A percentile compares a stretch with the other conserved stretches of the same genome.
These are phyloP conservation scores for Lachancea dasiensis DNA, from an alignment of 805 yeast species.

Conservation along the genomic window DNA sequence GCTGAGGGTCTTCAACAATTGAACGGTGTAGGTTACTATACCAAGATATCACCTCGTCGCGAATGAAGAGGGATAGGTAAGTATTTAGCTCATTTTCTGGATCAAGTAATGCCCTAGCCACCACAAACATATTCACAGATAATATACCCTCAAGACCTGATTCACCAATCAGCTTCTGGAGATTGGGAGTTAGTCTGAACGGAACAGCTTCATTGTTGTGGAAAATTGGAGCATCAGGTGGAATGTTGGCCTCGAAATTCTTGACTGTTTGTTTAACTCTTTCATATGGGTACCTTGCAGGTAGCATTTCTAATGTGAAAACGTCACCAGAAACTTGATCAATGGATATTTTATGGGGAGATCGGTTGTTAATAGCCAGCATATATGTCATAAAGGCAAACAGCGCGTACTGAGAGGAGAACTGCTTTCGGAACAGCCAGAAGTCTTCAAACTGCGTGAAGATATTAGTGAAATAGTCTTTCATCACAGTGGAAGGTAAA, in stretches of 20 bases:
- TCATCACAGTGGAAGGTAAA: conserved; percentile 79
- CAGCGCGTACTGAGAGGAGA: conserved; percentile 90
- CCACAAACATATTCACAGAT: conserved; percentile 74
- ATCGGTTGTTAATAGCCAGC: conserved; percentile 89
- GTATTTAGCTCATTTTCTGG: conserved; percentile 91
- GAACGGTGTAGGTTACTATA: conserved; percentile 82
- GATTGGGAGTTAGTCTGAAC: conserved; percentile 91
- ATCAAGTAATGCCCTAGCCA: conserved; percentile 83
- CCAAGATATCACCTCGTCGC: conserved; percentile 96
- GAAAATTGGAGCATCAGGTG: conserved; percentile 65
- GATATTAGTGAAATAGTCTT: conserved; percentile 63
- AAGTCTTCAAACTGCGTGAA: conserved; percentile 84
- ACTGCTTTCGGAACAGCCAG: conserved; percentile 95
- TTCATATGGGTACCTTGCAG: conserved; percentile 62
- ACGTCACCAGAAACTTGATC: conserved; percentile 79
- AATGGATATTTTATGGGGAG: conserved; percentile 87
- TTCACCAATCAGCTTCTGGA: conserved; percentile 90
- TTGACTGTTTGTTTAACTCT: conserved; percentile 36
- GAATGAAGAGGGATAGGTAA: conserved; percentile 84
- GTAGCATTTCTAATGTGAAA: conserved; percentile 93
- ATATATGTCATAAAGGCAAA: conserved; percentile 87
- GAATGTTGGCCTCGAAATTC: conserved; percentile 34
- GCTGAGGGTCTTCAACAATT: conserved; percentile 73
- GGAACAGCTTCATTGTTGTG: conserved; percentile 92
- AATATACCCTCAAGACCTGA: conserved; percentile 89